Base-by-base conservation (phyloP, 2,329 filamentous ascomycete species). In the Aspergillus hortae region DNA sequence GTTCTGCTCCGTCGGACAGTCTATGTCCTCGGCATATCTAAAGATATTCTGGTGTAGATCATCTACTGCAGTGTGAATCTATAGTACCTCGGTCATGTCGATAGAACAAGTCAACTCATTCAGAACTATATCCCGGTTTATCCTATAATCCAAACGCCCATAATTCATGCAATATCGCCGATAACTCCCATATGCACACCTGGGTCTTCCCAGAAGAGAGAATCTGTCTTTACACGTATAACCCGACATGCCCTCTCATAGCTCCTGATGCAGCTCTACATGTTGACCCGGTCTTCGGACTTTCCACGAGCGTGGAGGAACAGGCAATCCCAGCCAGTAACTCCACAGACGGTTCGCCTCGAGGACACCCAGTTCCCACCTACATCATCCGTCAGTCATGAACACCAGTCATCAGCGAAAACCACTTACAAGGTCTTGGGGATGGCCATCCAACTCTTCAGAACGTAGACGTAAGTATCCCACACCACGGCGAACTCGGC, bases 361-460 rank as follows among this genome's bases (percentile, higher is more conserved):
- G 4, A 79, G 67, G 23, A 80, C 59, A 14, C 77, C 55, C 41
- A 88, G 82, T 48, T 76, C 71, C 49, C 72, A 74, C 44, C 80
- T 83, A 53, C 30, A 53, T 3, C 6, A 25, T 41, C 19, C 11
- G 35, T 38, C 35, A 17, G 6, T 36, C 4, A 25, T 48, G n/a
- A 43, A n/a, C 40, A 33, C 15, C 12, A 2, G 7, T 6, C 14
- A 32, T 4, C 12, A 23, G 11, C 38, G 6, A 11, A 5, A n/a
- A 25, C 2, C 5, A 84, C 89, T 84, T 80, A 94, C 88, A 88
- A 51, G 56, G 80, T 80, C 43, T 72, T 77, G 0, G 92, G 92
- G 44, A 91, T 76, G 19, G 78, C 73, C 5, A 85, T 49, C 89
- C 90, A 99, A 54, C 82, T 81, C 58, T 70, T 78, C 7, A 94